Evolutionary conservation across 2,329 filamentous ascomycete species (phyloP), one percentile per base, ranked within the genome.

Genomic region (Phialophora expanda): DNA sequence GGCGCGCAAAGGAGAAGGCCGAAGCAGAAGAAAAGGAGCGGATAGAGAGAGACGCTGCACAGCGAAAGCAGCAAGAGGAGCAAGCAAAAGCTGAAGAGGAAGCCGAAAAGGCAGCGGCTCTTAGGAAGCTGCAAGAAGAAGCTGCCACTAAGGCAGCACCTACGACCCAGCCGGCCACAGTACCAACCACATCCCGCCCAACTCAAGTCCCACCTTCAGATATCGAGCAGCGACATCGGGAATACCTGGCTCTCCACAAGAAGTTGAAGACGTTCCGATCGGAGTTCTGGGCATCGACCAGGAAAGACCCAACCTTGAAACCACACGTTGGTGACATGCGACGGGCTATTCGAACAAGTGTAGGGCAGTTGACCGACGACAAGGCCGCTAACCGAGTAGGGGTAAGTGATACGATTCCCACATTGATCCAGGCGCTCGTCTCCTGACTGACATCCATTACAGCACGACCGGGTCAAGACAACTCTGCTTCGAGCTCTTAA

Each of bases 301-400:
- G 87, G 72, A 79, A 81, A 24, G 86, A 89, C 76, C 72, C 76
- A 69, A 77, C 74, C 1, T 78, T 93, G 30, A 92, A 91, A 76
- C 82, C 83, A 59, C 84, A 86, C 41, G 84, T 92, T 74, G 89
- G 90, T 38, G 86, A 92, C 62, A 87, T 91, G 82, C 85, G 91
- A 48, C 83, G 91, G 65, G 85, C 88, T 50, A 87, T 95, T 61
- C 85, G 86, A 46, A 90, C 89, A 72, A 87, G 85, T 20, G 84
- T 94, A 62, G 91, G 92, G 6, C 91, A 95, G 75, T 78, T 93
- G 32, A 89, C 88, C 1, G 84, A 84, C 48, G 89, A 86, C 64
- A 88, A 85, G 71, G 85, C 84, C 11, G 84, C 83, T 24, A 92
- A 92, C 72, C 83, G 78, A 58, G 74, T 77, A 66, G 84, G 85